Percentiles rank a stretch among this genome's conserved stretches.
These are phyloP conservation scores for Coix lacrymajobi DNA, from an alignment of 176 grass and related monocot genomes.

Conservation along the genomic window DNA sequence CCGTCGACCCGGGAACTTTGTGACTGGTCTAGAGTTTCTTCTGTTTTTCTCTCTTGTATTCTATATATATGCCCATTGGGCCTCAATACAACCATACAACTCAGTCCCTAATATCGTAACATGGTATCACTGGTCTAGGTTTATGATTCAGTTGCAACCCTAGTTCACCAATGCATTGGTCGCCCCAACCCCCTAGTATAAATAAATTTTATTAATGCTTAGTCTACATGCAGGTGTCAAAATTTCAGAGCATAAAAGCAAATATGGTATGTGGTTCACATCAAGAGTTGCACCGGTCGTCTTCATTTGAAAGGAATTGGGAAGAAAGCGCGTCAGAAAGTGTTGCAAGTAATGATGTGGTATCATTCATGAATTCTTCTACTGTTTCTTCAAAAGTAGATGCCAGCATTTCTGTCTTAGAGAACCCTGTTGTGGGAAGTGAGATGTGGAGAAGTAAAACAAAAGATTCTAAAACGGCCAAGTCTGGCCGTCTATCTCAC, in stretches of 20 bases:
- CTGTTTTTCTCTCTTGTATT: neutral
- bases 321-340: conserved; percentile 63
- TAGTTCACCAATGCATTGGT: neutral
- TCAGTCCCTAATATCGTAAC: neutral
- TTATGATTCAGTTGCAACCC: neutral
- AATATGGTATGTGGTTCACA: conserved; percentile 96
- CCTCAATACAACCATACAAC: neutral
- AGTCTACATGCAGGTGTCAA: conserved; percentile 64
- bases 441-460: conserved; percentile 63
- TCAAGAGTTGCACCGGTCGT: conserved; percentile 69
- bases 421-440: conserved; percentile 41
- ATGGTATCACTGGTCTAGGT: neutral
- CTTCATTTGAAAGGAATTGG: conserved; percentile 75
- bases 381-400: conserved; percentile 67
- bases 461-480: conserved; percentile 76
- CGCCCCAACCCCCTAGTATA: neutral
- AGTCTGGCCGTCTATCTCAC: conserved; percentile 71
- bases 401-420: conserved; percentile 41
- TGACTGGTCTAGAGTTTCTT: neutral
- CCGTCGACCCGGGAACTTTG: neutral
- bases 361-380: conserved; percentile 50
- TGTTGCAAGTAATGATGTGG: conserved; percentile 57
- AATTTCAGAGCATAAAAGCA: conserved; percentile 90
- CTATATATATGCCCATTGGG: neutral
- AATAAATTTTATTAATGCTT: conserved; percentile 10